phyloP scores from a whole-genome alignment of 305 asterid species.

The Salvia sclarea region DNA sequence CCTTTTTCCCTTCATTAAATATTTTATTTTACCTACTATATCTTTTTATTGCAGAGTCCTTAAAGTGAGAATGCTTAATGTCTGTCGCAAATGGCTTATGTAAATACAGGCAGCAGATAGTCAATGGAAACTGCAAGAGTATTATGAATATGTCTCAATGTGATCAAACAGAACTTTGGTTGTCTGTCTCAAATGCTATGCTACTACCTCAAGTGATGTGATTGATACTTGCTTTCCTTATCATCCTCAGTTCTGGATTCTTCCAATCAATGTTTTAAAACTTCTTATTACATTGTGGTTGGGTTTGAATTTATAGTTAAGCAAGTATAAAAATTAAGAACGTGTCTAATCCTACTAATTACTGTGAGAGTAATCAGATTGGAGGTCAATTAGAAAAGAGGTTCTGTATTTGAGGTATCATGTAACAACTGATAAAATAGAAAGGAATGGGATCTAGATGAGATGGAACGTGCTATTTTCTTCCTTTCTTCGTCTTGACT shows the following conservation, averaged over 20 bases:
- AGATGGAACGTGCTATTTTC: too few species aligned
- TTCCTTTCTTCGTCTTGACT: too few species aligned
- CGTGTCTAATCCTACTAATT: conserved; percentile 15
- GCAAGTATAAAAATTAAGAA: background rate
- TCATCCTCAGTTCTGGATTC: background rate
- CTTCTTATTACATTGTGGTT: conserved; percentile 3
- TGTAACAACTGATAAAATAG: background rate
- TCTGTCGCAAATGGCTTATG: conserved; percentile 21
- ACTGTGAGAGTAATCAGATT: conserved; percentile 1
- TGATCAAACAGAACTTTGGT: conserved; percentile 94
- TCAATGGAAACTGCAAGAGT: conserved; percentile 92
- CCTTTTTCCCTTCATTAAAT: background rate
- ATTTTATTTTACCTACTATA: background rate
- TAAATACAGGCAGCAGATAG: conserved; percentile 81
- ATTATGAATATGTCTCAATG: conserved; percentile 92
- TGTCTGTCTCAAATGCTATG: conserved; percentile 73
- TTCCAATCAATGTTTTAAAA: background rate
- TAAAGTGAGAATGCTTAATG: conserved; percentile 14
- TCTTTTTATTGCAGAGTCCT: background rate
- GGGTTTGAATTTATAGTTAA: conserved; percentile 1
- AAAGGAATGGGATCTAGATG: too few species aligned
- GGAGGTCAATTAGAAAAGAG: background rate
- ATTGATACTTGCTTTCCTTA: background rate
- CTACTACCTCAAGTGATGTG: conserved; percentile 40
- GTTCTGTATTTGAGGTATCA: background rate